phyloP scores from a whole-genome alignment of 2,329 filamentous ascomycete species.

The Clonostachys solani region DNA sequence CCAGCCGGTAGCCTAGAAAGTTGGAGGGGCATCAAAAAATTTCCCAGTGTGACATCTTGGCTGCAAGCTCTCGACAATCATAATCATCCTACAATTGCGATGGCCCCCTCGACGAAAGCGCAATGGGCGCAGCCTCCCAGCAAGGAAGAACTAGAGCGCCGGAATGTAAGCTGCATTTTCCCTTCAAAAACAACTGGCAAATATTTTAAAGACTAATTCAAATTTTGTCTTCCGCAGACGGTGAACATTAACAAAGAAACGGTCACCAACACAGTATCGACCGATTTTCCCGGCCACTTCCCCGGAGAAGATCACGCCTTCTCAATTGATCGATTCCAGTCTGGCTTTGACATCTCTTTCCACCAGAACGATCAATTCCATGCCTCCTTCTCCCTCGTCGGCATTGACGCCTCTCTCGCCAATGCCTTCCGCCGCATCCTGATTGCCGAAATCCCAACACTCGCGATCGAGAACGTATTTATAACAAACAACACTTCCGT shows the following conservation, averaged over 20 bases:
- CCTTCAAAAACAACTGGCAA: background rate
- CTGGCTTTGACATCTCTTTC: slow-evolving; percentile 71
- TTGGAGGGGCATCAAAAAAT: slow-evolving; percentile 25
- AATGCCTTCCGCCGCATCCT: slow-evolving; percentile 97
- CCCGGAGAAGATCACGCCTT: slow-evolving; percentile 83
- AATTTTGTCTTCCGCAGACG: slow-evolving; percentile 45
- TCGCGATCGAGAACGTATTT: slow-evolving; percentile 92
- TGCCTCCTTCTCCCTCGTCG: slow-evolving; percentile 84
- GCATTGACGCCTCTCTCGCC: slow-evolving; percentile 86
- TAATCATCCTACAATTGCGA: slow-evolving; percentile 6
- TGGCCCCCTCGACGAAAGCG: slow-evolving; percentile 25
- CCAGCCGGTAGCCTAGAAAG: background rate
- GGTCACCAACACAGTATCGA: slow-evolving; percentile 82
- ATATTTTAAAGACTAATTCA: background rate
- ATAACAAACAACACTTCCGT: slow-evolving; percentile 96
- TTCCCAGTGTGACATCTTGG: slow-evolving; percentile 5
- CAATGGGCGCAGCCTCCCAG: slow-evolving; percentile 32
- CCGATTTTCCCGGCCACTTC: slow-evolving; percentile 88
- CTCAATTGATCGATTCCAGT: slow-evolving; percentile 67
- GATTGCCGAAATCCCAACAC: slow-evolving; percentile 87
- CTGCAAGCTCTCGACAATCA: too few relatives aligned
- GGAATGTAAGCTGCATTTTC: slow-evolving; percentile 44
- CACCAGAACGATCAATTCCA: slow-evolving; percentile 78
- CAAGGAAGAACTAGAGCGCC: slow-evolving; percentile 53
- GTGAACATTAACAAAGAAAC: slow-evolving; percentile 88